These are phyloP conservation scores for Hanseniaspora lachancei DNA, from an alignment of 805 yeast species.

Conservation along the genomic window DNA sequence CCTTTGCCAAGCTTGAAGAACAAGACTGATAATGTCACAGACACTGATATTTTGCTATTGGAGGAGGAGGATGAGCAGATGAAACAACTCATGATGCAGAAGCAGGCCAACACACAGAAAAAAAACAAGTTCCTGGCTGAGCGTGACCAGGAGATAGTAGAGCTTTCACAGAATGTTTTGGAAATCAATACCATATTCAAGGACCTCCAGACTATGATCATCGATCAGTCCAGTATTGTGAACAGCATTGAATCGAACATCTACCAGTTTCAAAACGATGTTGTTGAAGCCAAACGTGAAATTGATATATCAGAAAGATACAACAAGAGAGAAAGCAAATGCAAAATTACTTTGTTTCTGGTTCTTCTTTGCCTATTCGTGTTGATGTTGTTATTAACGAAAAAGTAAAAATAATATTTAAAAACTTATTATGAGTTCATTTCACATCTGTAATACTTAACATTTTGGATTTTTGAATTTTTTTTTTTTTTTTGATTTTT, in stretches of 20 bases:
- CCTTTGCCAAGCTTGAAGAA: conserved; percentile 25
- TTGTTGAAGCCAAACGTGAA: conserved; percentile 67
- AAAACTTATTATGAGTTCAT: too few species aligned
- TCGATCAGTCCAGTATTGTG: conserved; percentile 88
- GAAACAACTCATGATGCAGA: conserved; percentile 22
- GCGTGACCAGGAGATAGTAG: conserved; percentile 79
- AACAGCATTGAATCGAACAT: conserved; percentile 91
- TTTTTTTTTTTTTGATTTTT: background rate
- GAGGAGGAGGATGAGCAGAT: conserved; percentile 29
- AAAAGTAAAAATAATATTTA: conserved; percentile 32
- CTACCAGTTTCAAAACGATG: conserved; percentile 61
- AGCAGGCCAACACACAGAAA: conserved; percentile 20
- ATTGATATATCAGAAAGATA: conserved; percentile 61
- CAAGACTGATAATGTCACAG: conserved; percentile 10
- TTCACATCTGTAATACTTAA: background rate
- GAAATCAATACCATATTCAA: conserved; percentile 88
- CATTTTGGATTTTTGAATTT: background rate
- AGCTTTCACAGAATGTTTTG: conserved; percentile 83
- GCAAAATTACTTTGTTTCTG: conserved; percentile 69
- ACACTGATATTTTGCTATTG: conserved; percentile 19
- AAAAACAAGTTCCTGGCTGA: conserved; percentile 30
- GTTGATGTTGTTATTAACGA: conserved; percentile 49
- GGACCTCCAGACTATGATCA: conserved; percentile 80
- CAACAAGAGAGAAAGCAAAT: conserved; percentile 81
- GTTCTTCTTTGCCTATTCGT: conserved; percentile 58